A percentile compares a stretch with the other conserved stretches of the same genome.
Conservation (phyloP, 1,284 basidiomycete species). For the Sporisorium iseilematis-ciliati region DNA sequence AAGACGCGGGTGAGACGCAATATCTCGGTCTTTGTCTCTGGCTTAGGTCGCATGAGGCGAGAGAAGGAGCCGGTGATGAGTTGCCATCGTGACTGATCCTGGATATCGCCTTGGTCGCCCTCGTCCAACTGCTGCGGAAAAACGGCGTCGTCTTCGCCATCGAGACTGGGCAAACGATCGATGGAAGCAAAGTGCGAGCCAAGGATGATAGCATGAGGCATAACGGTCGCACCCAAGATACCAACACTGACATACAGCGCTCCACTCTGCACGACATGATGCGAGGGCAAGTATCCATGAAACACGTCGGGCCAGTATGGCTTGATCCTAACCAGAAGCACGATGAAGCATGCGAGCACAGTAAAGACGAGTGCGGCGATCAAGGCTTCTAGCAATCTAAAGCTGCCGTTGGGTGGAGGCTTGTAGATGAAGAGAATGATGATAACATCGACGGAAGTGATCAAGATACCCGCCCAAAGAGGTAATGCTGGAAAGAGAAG, state of each 20-base stretch:
- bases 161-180: constrained; percentile 46
- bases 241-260: constrained; percentile 82
- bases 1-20: constrained; percentile 23
- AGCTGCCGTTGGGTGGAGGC: constrained; percentile 64
- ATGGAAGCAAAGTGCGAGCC: constrained; percentile 76
- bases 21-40: constrained; percentile 22
- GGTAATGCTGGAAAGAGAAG: constrained; percentile 81
- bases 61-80: constrained; percentile 17
- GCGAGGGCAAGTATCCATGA: constrained; percentile 82
- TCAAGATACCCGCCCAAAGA: constrained; percentile 74
- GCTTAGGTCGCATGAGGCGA: constrained; percentile 11
- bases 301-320: constrained; percentile 85
- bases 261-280: constrained; percentile 74
- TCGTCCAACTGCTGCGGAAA: too few relatives aligned
- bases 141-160: constrained; percentile 1
- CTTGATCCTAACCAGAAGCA: constrained; percentile 81
- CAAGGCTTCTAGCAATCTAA: constrained; percentile 76
- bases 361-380: constrained; percentile 75
- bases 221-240: constrained; percentile 75
- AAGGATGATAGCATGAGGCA: constrained; percentile 91
- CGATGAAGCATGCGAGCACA: constrained; percentile 78
- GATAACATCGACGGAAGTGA: constrained; percentile 87
- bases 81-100: constrained; percentile 17
- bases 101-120: background rate
- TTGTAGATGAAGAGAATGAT: constrained; percentile 74